Evolutionary conservation across 2,329 filamentous ascomycete species (phyloP).

Genomic region (Leptographium wingfieldii): DNA sequence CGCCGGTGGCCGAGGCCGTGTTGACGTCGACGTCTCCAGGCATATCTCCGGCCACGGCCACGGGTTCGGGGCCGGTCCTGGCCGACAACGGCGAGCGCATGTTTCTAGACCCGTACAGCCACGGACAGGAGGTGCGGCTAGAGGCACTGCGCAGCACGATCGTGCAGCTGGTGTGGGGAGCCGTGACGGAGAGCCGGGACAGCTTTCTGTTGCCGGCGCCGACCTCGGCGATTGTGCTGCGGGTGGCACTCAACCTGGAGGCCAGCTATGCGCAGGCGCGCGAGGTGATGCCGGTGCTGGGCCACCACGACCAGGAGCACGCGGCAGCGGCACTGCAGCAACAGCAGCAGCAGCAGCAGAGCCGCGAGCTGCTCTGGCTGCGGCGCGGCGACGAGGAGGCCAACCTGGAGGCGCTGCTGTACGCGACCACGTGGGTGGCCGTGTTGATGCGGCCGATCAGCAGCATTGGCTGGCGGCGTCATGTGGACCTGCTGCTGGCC

Average conservation of each 20-base stretch:
- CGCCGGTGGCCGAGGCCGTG: slow-evolving; percentile 15
- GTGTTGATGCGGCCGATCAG: slow-evolving; percentile 40
- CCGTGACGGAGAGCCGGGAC: slow-evolving; percentile 23
- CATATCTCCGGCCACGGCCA: neutral
- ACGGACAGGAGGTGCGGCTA: slow-evolving; percentile 51
- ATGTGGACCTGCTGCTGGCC: slow-evolving; percentile 44
- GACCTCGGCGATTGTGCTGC: slow-evolving; percentile 55
- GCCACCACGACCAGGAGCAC: too few species aligned
- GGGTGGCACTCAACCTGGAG: slow-evolving; percentile 71
- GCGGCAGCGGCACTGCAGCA: too few species aligned
- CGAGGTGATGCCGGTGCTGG: slow-evolving; percentile 18
- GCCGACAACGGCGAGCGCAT: slow-evolving; percentile 37
- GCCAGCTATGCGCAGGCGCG: slow-evolving; percentile 42
- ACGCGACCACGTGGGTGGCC: slow-evolving; percentile 61
- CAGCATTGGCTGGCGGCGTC: slow-evolving; percentile 30
- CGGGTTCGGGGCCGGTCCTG: neutral
- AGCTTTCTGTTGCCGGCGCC: slow-evolving; percentile 51
- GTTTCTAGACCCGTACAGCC: slow-evolving; percentile 74
- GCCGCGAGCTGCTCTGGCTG: neutral
- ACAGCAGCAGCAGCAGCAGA: neutral
- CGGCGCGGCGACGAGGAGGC: slow-evolving; percentile 36
- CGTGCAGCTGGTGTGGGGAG: slow-evolving; percentile 32
- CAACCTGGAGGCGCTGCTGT: slow-evolving; percentile 47
- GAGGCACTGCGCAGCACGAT: slow-evolving; percentile 47
- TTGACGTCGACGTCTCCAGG: neutral